Conservation (phyloP, 106 monocot genomes). For the Iris macrosiphon region DNA sequence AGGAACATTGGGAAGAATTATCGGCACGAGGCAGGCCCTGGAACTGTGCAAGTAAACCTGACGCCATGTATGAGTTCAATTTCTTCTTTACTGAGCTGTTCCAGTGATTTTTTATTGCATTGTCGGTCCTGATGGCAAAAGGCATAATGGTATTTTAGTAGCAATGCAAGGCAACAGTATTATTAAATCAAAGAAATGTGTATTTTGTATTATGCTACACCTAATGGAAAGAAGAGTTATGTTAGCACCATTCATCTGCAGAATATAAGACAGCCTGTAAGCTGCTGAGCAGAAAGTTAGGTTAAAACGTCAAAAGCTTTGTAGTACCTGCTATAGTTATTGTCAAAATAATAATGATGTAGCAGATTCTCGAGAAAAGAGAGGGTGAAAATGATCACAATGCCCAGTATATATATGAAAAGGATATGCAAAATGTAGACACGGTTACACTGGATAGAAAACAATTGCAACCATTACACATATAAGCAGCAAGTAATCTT, state of each 20-base stretch:
- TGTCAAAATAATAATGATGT: too few relatives aligned
- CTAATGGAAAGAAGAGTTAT: neutral
- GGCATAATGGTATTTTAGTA: neutral
- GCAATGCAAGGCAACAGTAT: neutral
- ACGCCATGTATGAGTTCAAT: slow-evolving; percentile 53
- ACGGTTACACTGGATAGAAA: neutral
- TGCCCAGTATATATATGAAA: too few relatives aligned
- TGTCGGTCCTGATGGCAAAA: slow-evolving; percentile 71
- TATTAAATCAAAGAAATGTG: neutral
- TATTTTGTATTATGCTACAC: neutral
- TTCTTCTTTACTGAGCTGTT: slow-evolving; percentile 98
- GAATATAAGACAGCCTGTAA: too few relatives aligned
- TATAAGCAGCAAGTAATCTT: too few relatives aligned
- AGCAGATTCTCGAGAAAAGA: too few relatives aligned
- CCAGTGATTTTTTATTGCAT: slow-evolving; percentile 99
- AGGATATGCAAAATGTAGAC: neutral
- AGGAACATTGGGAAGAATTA: slow-evolving; percentile 17
- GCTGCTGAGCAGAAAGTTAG: too few relatives aligned
- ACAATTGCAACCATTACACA: too few relatives aligned
- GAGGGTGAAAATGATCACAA: too few relatives aligned
- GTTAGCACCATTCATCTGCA: neutral
- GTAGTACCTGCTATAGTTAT: too few relatives aligned
- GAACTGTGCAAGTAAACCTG: slow-evolving; percentile 64
- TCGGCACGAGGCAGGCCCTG: slow-evolving; percentile 31
- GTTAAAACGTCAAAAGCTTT: too few relatives aligned